These are phyloP conservation scores for Xylaria sp. DNA, from an alignment of 2,329 filamentous ascomycete species.

Conservation along the genomic window DNA sequence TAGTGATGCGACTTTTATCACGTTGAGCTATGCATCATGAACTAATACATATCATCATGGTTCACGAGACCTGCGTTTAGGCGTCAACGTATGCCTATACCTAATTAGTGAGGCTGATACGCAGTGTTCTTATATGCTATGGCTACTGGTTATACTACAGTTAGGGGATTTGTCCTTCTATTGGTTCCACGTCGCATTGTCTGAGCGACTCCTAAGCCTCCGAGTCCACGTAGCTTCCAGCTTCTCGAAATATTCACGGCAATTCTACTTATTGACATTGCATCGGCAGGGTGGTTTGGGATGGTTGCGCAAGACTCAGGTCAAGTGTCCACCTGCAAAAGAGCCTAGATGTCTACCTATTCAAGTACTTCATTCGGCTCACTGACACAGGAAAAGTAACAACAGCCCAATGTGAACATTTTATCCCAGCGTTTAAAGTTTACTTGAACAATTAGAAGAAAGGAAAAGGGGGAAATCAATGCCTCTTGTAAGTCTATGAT, in stretches of 20 bases:
- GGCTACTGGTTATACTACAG: not conserved
- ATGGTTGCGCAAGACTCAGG: too few species aligned
- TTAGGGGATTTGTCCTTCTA: constrained; percentile 1
- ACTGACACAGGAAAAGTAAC: not conserved
- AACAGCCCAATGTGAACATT: not conserved
- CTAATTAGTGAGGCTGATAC: constrained; percentile 19
- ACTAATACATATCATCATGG: constrained; percentile 14
- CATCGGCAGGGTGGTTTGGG: not conserved
- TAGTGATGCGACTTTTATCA: constrained; percentile 4
- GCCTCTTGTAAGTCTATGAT: not conserved
- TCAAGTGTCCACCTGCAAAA: not conserved
- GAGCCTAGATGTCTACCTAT: not conserved
- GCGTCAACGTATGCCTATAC: not conserved
- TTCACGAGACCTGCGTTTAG: constrained; percentile 5
- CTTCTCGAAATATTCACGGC: not conserved
- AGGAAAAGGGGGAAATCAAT: not conserved
- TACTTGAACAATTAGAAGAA: not conserved
- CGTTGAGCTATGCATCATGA: constrained; percentile 4
- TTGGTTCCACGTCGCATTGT: constrained; percentile 29
- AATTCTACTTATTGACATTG: not conserved
- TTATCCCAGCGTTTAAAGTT: not conserved
- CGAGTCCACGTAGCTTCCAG: constrained; percentile 16
- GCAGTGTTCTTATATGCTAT: not conserved
- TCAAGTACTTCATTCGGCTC: not conserved
- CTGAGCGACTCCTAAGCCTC: constrained; percentile 13